Evolutionary conservation across 495 filamentous ascomycete genomes (phyloP), one percentile per base, ranked within the genome.

Genomic region (Jackrogersella minutella): DNA sequence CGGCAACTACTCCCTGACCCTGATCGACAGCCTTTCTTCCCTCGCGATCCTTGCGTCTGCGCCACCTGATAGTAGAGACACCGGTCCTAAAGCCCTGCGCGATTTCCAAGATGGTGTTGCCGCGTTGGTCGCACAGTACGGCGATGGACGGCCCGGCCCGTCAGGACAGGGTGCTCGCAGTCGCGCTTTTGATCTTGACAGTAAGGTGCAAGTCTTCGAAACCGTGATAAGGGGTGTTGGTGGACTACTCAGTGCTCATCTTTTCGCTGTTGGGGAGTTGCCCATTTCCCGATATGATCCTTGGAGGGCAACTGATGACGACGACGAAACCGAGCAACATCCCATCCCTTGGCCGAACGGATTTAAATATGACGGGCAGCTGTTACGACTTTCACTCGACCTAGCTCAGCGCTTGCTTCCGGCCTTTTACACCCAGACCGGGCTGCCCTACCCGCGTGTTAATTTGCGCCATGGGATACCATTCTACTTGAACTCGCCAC

Each of bases 151-250:
- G 5, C 76, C 84, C 21, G 88, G 91, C 7, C 85, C 87, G 41
- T 82, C 82, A 19, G 92, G 90, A 34, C 81, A 85, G 70, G 93
- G 93, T 7, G 82, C 85, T 64, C 82, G 91, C 62, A 87, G 84
- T n/a, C 84, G 90, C 31, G 95, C 93, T 2, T 99, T 98, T 65
- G 93, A 99, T 78, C 81, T 97, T 37, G 94, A 99, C 76, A 96
- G 93, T 76, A 97, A 97, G 76, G 95, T 99, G 7, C 92, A 99
- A 77, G 92, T 99, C 31, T 99, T 99, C 73, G 95, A 99, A 77
- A 97, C 93, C 1, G 93, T 97, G 8, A 99, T 99, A 73, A 84
- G 95, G 64, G 93, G 93, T 24, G 84, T 99, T 50, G 95, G 96
- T 14, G 95, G 95, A 17, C 78, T 99, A 28, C 79, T 99, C 43